Evolutionary conservation across 192 early-diverging fungal genomes (phyloP).

Genomic region (Backusella tarrabulga): DNA sequence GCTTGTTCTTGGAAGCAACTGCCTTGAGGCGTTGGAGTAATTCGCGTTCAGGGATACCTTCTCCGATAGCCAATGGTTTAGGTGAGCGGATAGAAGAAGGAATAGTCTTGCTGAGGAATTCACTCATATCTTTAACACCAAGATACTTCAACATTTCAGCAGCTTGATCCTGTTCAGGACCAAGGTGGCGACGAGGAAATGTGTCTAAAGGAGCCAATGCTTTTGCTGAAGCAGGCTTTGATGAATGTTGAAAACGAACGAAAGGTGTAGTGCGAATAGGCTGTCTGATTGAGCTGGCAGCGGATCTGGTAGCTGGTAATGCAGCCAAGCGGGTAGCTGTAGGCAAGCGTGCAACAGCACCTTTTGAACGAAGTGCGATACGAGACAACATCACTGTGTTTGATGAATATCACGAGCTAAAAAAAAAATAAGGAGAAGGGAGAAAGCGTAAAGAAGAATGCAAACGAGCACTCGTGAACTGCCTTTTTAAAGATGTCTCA

Average conservation of each 20-base stretch:
- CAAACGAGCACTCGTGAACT: background rate
- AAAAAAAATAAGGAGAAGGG: constrained; percentile 10
- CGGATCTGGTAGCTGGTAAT: background rate
- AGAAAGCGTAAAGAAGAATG: constrained; percentile 5
- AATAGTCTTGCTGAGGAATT: constrained; percentile 81
- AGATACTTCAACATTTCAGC: constrained; percentile 80
- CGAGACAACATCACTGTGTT: constrained; percentile 16
- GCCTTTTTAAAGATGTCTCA: constrained; percentile 4
- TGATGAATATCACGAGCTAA: background rate
- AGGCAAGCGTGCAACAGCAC: constrained; percentile 11
- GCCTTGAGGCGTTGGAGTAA: constrained; percentile 76
- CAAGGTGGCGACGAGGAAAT: constrained; percentile 87
- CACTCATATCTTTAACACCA: constrained; percentile 77
- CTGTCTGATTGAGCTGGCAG: background rate
- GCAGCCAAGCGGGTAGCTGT: background rate
- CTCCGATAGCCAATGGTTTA: constrained; percentile 69
- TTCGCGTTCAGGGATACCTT: constrained; percentile 82
- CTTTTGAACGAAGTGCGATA: constrained; percentile 14
- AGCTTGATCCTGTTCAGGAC: constrained; percentile 74
- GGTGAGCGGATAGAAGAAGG: constrained; percentile 78
- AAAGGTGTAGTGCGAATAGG: constrained; percentile 1
- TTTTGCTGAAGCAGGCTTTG: constrained; percentile 15
- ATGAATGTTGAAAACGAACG: constrained; percentile 16
- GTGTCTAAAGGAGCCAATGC: constrained; percentile 63
- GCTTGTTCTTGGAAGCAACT: constrained; percentile 92